Base-by-base conservation (phyloP, 1,284 basidiomycete genomes). In the Serendipita sp. region DNA sequence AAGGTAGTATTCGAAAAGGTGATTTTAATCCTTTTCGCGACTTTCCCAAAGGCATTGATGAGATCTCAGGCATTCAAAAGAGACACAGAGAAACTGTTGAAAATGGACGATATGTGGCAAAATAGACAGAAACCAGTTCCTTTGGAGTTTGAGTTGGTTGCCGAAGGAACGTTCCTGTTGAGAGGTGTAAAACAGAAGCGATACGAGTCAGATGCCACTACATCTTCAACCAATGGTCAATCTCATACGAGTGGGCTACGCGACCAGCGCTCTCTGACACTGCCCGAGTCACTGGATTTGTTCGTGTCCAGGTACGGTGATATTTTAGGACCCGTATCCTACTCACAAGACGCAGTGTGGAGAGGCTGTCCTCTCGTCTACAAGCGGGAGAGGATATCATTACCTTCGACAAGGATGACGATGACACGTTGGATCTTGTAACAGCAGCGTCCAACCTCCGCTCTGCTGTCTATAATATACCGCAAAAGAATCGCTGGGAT, bases 31-130 rank as follows among this genome's bases (percentile, higher is more conserved):
- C 61, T 65, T 42, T 43, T 43, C 34, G 41, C 32, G 17, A 17
- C 38, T 60, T 30, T 32, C 13, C 26, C 29, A 42, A 32, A 60
- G 49, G 43, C 29, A 3, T 35, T 60, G n/a, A 45, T 38, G 22
- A n/a, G 22, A 60, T 29, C 26, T n/a, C 68, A 93, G 90, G 87
- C 98, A 6, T 99, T 94, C 77, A 79, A 85, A 66, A 74, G 82
- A 1, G 96, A 99, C 69, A 92, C 98, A 67, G 80, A 84, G 64
- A 90, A 96, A 60, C 78, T 99, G 1, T 77, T 99, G 12, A 82
- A 82, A 12, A 99, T 99, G 96, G 78, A 85, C n/a, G 95, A 98
- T 69, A 98, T 99, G 93, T 99, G 96, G 96, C 85, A 85, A 55
- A 82, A 87, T 6, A 83, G 96, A 32, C 82, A 84, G 29, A 87